Conservation (phyloP, 2,329 filamentous ascomycete genomes). For the Eutypa lata region DNA sequence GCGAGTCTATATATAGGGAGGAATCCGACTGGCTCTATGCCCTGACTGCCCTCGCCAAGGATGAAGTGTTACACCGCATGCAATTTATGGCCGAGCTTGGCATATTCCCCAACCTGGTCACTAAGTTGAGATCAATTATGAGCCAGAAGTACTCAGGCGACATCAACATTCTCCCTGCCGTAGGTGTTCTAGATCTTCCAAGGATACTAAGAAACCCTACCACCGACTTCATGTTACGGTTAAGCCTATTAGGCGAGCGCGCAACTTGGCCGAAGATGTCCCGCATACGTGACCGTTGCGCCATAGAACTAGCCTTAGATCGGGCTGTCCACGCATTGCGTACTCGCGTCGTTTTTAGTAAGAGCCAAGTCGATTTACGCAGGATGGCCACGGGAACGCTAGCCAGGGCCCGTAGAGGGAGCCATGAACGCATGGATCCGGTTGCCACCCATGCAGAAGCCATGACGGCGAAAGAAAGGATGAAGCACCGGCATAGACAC, state of each 20-base stretch:
- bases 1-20: constrained; percentile 31
- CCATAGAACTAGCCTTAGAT: constrained; percentile 83
- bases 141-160: constrained; percentile 92
- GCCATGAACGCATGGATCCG: constrained; percentile 15
- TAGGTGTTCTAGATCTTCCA: constrained; percentile 70
- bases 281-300: constrained; percentile 80
- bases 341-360: constrained; percentile 66
- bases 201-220: constrained; percentile 81
- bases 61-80: constrained; percentile 77
- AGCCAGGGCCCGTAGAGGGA: constrained; percentile 17
- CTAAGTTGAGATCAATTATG: constrained; percentile 76
- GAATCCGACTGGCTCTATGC: constrained; percentile 60
- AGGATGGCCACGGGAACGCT: constrained; percentile 37
- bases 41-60: constrained; percentile 70
- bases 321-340: constrained; percentile 67
- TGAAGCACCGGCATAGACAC: constrained; percentile 39
- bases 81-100: constrained; percentile 78
- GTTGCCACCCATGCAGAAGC: constrained; percentile 7
- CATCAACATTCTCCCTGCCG: constrained; percentile 86
- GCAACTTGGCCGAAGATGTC: constrained; percentile 91
- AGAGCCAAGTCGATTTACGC: constrained; percentile 60
- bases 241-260: constrained; percentile 73
- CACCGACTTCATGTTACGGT: constrained; percentile 78
- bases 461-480: constrained; percentile 23
- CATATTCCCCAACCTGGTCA: constrained; percentile 73